Percentiles rank a stretch among this genome's conserved stretches.
These are phyloP conservation scores for Leccinum subfulvum DNA, from an alignment of 1,284 basidiomycete species.

Conservation along the genomic window DNA sequence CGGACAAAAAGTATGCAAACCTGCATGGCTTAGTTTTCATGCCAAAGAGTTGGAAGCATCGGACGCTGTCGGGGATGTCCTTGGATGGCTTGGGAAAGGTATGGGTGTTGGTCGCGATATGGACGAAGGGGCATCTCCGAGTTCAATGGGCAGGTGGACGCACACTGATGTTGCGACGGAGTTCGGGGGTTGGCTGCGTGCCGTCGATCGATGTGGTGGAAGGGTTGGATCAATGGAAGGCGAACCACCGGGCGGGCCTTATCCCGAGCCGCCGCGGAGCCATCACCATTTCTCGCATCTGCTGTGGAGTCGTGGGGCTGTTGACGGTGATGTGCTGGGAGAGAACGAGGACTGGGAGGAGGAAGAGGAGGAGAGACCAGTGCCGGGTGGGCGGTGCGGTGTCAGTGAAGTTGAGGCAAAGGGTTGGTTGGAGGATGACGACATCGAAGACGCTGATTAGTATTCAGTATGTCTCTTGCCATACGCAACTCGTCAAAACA, in stretches of 20 bases:
- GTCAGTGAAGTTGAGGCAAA: constrained; percentile 19
- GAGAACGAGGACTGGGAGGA: constrained; percentile 27
- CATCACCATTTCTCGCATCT: constrained; percentile 59
- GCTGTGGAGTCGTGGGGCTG: constrained; percentile 39
- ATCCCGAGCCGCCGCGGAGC: constrained; percentile 36
- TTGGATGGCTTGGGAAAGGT: constrained; percentile 50
- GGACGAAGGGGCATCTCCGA: constrained; percentile 26
- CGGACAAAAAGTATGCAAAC: constrained; percentile 79
- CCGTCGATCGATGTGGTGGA: constrained; percentile 23
- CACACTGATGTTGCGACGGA: constrained; percentile 53
- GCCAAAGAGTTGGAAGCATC: constrained; percentile 54
- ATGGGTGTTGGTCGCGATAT: constrained; percentile 14
- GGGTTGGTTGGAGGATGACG: constrained; percentile 68
- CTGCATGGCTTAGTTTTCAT: constrained; percentile 65
- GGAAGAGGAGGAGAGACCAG: constrained; percentile 5
- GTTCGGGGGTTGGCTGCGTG: constrained; percentile 59
- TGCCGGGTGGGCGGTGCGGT: constrained; percentile 22
- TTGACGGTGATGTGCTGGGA: constrained; percentile 29
- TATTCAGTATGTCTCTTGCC: constrained; percentile 7
- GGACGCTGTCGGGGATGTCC: constrained; percentile 55
- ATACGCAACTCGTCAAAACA: constrained; percentile 4
- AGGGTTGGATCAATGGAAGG: constrained; percentile 26
- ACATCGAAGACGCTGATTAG: constrained; percentile 54
- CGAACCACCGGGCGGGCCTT: not conserved
- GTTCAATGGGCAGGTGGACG: constrained; percentile 49